A percentile compares a stretch with the other conserved stretches of the same genome.
Evolutionary conservation across 1,284 basidiomycete species (phyloP).

Genomic region (Austroboletus olivaceoglutinosus): DNA sequence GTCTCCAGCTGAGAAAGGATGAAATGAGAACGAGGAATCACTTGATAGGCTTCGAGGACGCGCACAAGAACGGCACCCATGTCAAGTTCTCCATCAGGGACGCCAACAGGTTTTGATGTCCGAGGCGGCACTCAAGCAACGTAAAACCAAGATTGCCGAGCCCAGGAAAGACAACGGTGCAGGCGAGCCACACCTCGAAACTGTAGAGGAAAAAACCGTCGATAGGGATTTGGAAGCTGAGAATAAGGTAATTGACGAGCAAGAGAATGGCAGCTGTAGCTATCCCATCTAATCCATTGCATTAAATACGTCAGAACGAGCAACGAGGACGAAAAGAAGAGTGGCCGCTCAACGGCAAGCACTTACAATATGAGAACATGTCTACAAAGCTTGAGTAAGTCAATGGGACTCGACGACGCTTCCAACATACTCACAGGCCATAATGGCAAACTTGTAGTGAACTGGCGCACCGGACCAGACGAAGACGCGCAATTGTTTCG

Average conservation of each 20-base stretch:
- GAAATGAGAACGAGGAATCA: too few relatives aligned
- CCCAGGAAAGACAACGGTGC: constrained; percentile 72
- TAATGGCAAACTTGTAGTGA: constrained; percentile 81
- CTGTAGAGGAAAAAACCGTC: constrained; percentile 71
- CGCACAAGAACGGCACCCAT: constrained; percentile 81
- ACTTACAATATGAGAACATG: constrained; percentile 88
- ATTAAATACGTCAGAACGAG: background rate
- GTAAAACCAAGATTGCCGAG: constrained; percentile 72
- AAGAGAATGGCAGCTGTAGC: constrained; percentile 60
- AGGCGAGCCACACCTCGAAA: constrained; percentile 77
- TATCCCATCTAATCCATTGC: constrained; percentile 80
- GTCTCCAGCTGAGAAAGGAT: too few relatives aligned
- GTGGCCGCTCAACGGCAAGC: too few relatives aligned
- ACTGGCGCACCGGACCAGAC: constrained; percentile 74
- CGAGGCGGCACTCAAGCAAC: constrained; percentile 74
- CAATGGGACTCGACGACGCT: too few relatives aligned
- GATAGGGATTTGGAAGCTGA: constrained; percentile 63
- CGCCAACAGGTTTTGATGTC: constrained; percentile 51
- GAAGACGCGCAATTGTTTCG: constrained; percentile 70
- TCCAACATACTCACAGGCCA: too few relatives aligned
- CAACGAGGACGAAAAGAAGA: background rate
- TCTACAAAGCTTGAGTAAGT: constrained; percentile 42
- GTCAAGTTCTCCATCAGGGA: constrained; percentile 66
- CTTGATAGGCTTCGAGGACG: too few relatives aligned
- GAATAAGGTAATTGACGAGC: constrained; percentile 74